phyloP scores from a whole-genome alignment of 2,329 filamentous ascomycete genomes.

The Amauroascus niger region DNA sequence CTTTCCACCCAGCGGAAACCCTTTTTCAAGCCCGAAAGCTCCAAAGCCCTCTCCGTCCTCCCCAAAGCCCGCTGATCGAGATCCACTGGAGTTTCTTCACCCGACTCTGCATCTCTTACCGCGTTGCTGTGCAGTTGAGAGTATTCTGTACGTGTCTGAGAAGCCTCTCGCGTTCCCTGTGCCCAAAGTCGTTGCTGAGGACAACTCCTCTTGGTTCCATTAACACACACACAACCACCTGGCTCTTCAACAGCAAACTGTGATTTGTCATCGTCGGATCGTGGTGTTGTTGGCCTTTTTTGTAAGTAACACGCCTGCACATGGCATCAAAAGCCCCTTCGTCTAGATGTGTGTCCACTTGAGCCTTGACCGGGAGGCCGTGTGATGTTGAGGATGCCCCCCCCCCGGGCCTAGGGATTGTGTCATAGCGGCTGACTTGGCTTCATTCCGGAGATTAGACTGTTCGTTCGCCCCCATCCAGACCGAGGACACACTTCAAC shows the following conservation, averaged over 20 bases:
- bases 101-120: neutral
- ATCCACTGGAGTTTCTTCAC: neutral
- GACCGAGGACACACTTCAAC: neutral
- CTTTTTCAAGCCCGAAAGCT: constrained; percentile 10
- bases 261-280: constrained; percentile 9
- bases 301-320: neutral
- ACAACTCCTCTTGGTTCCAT: neutral
- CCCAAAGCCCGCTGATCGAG: neutral
- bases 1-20: constrained; percentile 3
- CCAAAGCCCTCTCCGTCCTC: neutral
- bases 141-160: neutral
- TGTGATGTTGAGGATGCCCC: neutral
- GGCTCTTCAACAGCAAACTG: neutral
- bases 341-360: neutral
- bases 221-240: neutral
- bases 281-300: constrained; percentile 2
- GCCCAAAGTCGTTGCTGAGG: neutral
- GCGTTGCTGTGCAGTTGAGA: neutral
- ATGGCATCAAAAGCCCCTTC: too few relatives aligned
- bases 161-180: neutral
- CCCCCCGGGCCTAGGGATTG: neutral
- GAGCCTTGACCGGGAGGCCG: neutral
- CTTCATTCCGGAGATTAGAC: constrained; percentile 9
- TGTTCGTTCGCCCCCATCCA: constrained; percentile 1
- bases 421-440: constrained; percentile 10